phyloP scores from a whole-genome alignment of 2,329 filamentous ascomycete genomes.

The Metarhizium album region DNA sequence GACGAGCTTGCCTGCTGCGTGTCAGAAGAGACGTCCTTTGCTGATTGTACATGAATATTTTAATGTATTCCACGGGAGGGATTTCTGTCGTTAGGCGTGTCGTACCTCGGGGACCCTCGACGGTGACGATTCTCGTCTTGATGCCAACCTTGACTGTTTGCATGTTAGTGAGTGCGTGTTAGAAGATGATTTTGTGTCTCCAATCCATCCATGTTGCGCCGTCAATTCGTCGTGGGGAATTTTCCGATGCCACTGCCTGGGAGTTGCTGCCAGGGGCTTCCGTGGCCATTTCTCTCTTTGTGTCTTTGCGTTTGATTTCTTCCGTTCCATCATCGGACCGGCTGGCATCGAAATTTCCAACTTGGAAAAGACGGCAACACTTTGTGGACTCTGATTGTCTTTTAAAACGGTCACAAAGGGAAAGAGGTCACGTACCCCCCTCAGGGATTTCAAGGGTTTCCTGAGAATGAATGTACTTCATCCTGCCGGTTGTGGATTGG shows the following conservation, averaged over 20 bases:
- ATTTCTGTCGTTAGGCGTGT: conserved; percentile 6
- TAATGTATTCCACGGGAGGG: background rate
- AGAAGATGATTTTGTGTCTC: background rate
- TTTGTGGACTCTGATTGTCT: background rate
- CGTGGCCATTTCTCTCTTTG: background rate
- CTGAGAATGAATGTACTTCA: conserved; percentile 99
- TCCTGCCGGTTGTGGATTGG: conserved; percentile 56
- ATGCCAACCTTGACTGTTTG: conserved; percentile 87
- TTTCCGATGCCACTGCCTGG: conserved; percentile 2
- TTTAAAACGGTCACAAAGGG: background rate
- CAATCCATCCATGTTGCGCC: conserved; percentile 4
- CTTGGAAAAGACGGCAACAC: background rate
- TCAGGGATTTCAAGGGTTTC: conserved; percentile 93
- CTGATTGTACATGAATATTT: background rate
- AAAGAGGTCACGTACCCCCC: conserved; percentile 64
- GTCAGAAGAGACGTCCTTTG: conserved; percentile 6
- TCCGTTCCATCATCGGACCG: background rate
- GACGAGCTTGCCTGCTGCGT: conserved; percentile 69
- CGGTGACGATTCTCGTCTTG: conserved; percentile 92
- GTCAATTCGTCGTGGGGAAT: background rate
- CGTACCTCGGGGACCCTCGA: conserved; percentile 89
- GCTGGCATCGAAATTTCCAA: background rate
- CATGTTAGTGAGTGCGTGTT: conserved; percentile 17
- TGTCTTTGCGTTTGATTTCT: background rate
- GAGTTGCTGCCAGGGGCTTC: background rate